These are phyloP conservation scores for Mycena leptocephala DNA, from an alignment of 768 basidiomycete species.

Conservation along the genomic window DNA sequence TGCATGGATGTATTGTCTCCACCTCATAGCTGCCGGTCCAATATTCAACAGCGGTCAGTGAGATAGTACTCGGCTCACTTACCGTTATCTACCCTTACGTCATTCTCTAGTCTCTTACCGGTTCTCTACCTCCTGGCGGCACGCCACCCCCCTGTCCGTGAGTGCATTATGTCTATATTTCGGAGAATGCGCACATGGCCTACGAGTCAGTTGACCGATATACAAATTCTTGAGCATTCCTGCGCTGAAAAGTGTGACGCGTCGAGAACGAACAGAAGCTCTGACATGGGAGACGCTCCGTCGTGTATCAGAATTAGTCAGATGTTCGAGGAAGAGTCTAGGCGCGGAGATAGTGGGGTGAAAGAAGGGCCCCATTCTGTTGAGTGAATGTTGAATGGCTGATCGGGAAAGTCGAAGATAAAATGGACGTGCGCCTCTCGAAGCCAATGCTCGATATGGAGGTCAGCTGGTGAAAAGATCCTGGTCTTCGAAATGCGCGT, in stretches of 20 bases:
- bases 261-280: slow-evolving; percentile 9
- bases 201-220: slow-evolving; percentile 17
- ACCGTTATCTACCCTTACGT: not conserved
- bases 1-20: not conserved
- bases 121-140: not conserved
- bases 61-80: not conserved
- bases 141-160: not conserved
- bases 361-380: slow-evolving; percentile 11
- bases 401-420: slow-evolving; percentile 7
- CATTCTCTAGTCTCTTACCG: slow-evolving; percentile 7
- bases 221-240: not conserved
- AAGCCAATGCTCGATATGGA: slow-evolving; percentile 18
- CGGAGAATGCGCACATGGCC: not conserved
- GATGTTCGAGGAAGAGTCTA: slow-evolving; percentile 4
- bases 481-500: slow-evolving; percentile 1
- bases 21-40: not conserved
- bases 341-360: slow-evolving; percentile 10
- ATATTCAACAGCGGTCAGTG: slow-evolving; percentile 1
- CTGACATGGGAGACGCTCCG: slow-evolving; percentile 4
- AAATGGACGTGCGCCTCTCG: slow-evolving; percentile 6
- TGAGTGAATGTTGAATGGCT: no score
- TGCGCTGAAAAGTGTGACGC: not conserved
- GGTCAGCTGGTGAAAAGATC: slow-evolving; percentile 9
- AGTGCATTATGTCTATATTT: not conserved
- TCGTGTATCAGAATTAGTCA: slow-evolving; percentile 9